Evolutionary conservation across 2,329 filamentous ascomycete genomes (phyloP), one percentile per base, ranked within the genome.

Genomic region (Aureobasidium sp.): DNA sequence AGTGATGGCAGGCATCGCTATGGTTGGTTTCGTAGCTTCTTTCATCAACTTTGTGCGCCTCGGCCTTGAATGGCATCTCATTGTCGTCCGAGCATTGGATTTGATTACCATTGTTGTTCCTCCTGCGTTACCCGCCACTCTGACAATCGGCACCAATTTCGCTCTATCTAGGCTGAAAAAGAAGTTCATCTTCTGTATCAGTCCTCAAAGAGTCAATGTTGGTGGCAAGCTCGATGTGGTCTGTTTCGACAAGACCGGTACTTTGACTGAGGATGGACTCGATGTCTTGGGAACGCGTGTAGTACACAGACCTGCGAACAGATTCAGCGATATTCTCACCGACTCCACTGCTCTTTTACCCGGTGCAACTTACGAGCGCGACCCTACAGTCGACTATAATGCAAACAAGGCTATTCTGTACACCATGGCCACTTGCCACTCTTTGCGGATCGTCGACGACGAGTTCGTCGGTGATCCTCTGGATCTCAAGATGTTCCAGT

Each of bases 221-320:
- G 94, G 90, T 17, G 94, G 95, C 55, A 97, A 97, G 74, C 78
- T 99, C 4, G 94, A 99, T 71, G 85, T 97, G 12, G 89, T 99
- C 77, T 97, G 93, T 75, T 99, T 99, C 67, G 94, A 99, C 77
- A 99, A 99, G 77, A 99, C 94, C 0, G 94, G 94, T n/a, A 99
- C 94, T 0, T 78, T 99, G 60, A 99, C 94, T 0, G 94, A 97
- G 74, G 94, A 99, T 73, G 94, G 94, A 0, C 78, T 99, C 46
- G 95, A 99, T 73, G 90, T 99, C 20, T 81, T 99, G 13, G 94
- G 94, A 13, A 86, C 96, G 23, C 86, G 91, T 37, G 85, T 94
- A 7, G 90, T 91, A 10, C 85, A 88, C 62, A 79, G 82, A 53
- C 81, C 82, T 1, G 75, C 79, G 15, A 81, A 83, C 66, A 79